phyloP scores from a whole-genome alignment of 352 stramenopile species.

The Pythium periplocum region DNA sequence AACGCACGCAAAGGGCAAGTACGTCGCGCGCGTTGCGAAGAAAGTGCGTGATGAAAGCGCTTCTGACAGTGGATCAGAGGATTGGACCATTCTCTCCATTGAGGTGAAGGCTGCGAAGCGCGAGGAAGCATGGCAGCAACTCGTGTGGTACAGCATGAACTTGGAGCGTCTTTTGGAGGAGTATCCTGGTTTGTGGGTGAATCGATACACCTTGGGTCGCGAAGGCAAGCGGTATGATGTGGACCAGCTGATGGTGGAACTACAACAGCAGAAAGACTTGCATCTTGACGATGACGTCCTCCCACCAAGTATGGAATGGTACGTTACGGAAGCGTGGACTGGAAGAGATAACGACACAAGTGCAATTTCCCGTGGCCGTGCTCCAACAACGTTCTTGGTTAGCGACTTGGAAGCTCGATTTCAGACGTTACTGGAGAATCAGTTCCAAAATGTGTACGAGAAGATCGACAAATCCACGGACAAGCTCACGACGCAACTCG shows the following conservation, averaged over 20 bases:
- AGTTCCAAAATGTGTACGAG: background rate
- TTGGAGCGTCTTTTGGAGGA: conserved; percentile 3
- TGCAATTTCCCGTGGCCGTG: background rate
- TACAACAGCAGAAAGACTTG: background rate
- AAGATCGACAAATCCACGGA: background rate
- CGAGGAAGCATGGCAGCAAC: background rate
- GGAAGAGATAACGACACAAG: too few relatives aligned
- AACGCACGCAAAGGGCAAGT: too few relatives aligned
- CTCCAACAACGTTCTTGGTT: background rate
- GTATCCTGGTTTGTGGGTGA: conserved; percentile 8
- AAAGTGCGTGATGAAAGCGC: too few relatives aligned
- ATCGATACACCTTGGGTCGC: background rate
- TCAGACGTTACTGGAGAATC: too few relatives aligned
- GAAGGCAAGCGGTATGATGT: background rate
- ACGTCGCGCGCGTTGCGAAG: too few relatives aligned
- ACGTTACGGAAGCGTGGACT: conserved; percentile 1
- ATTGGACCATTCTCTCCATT: background rate
- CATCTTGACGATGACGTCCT: background rate
- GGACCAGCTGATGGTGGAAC: conserved; percentile 1
- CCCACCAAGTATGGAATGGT: conserved; percentile 11
- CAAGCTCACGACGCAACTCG: background rate
- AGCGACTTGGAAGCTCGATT: background rate
- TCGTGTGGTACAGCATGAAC: conserved; percentile 2
- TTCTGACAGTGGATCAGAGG: too few relatives aligned
- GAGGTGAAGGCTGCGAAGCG: background rate